A percentile compares a stretch with the other conserved stretches of the same genome.
Evolutionary conservation across 2,329 filamentous ascomycete genomes (phyloP).

Genomic region (Colletotrichum liaoningense): DNA sequence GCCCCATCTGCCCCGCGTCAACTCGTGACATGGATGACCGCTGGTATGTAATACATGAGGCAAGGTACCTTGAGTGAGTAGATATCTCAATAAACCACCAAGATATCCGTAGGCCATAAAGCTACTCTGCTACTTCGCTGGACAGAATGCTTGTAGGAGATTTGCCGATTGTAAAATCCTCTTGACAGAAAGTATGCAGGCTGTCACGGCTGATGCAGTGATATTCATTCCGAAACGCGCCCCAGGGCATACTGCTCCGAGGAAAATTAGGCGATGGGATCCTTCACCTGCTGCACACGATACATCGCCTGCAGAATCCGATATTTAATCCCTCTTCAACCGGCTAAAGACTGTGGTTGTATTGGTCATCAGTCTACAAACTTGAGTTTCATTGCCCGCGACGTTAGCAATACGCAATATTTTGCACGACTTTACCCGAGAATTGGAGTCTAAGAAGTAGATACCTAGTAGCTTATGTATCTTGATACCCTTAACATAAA

Average conservation of each 20-base stretch:
- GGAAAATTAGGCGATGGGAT: background rate
- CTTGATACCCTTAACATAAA: too few species aligned
- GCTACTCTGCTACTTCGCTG: background rate
- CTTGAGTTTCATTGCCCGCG: background rate
- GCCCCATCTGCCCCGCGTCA: conserved; percentile 18
- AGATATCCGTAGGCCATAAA: too few species aligned
- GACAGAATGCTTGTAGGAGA: too few species aligned
- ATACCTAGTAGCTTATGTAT: too few species aligned
- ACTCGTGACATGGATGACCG: conserved; percentile 5
- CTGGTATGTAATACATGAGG: background rate
- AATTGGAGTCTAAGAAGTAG: background rate
- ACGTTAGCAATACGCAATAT: background rate
- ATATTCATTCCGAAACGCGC: background rate
- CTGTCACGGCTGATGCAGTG: background rate
- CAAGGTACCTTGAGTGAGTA: background rate
- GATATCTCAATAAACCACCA: too few species aligned
- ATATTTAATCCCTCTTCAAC: background rate
- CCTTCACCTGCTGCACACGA: background rate
- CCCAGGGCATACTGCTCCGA: background rate
- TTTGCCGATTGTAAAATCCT: background rate
- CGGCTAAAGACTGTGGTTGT: conserved; percentile 2
- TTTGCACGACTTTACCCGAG: background rate
- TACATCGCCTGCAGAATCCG: background rate
- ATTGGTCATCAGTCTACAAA: background rate
- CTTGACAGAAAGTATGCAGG: background rate